Base-by-base conservation (phyloP, 345 rosid species). In the Eucalyptus cladocalyx region DNA sequence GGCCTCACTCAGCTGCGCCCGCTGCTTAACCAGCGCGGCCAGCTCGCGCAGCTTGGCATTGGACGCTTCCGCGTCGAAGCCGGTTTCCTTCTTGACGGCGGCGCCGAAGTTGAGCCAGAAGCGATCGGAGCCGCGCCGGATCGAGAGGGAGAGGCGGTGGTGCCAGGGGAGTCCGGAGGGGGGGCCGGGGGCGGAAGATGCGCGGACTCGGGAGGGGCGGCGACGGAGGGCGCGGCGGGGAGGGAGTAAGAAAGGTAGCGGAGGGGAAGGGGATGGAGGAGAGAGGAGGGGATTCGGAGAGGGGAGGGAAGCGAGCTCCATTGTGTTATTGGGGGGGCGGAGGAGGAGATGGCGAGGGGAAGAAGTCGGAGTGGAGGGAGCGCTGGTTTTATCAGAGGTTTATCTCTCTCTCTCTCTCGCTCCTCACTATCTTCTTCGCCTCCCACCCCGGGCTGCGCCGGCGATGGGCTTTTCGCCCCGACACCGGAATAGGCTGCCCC, bases 41-140 rank as follows among this genome's bases (percentile, higher is more conserved):
- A 91, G 90, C 92, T 94, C 94, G 87, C 91, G 89, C 62, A 92
- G 91, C 90, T 88, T 93, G 92, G 89, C 92, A 89, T 89, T 89
- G 80, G 93, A 92, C 85, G 90, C 92, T 51, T 91, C 96, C 89
- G 92, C 47, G 91, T 96, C 97, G 91, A 97, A 90, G 87, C 97
- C 98, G 86, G 91, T 93, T 92, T 96, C 98, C 92, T 87, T 95
- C 94, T 93, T 94, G 90, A 94, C 92, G 8, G 97, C 91, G 88
- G 95, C 95, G 16, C 94, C 92, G 30, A 96, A 86, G 90, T 94
- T 95, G 86, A 93, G 91, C 91, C 93, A 93, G 89, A 95, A 94
- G 60, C 93, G 91, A 91, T 93, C 93, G 37, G 93, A 93, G 54
- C 96, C 96, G 21, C 91, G 60, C n/a, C 92, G 94, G 72, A 95